Evolutionary conservation across 768 basidiomycete species (phyloP).

Genomic region (Ephemerocybe angulata): DNA sequence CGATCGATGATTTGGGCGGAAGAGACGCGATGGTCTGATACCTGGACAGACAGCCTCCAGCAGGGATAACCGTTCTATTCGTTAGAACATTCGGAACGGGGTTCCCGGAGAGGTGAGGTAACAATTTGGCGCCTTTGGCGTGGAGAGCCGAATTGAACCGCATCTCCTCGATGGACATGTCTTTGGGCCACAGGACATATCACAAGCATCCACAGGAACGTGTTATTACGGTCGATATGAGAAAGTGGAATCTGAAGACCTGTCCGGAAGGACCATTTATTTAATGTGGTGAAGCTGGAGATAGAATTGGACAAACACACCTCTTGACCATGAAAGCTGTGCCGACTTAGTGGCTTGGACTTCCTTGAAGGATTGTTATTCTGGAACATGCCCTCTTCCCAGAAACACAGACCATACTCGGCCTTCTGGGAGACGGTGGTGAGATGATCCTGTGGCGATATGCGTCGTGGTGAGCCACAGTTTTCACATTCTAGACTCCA

Average conservation of each 20-base stretch:
- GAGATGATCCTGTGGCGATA: no score
- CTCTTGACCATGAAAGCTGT: not conserved
- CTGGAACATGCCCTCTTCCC: no score
- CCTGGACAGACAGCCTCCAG: no score
- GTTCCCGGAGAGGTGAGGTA: not conserved
- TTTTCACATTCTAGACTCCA: no score
- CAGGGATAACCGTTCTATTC: no score
- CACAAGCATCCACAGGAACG: not conserved
- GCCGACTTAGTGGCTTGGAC: not conserved
- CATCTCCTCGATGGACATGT: no score
- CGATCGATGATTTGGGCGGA: not conserved
- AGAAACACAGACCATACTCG: no score
- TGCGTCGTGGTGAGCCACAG: no score
- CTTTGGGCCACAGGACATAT: not conserved
- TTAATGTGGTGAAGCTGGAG: not conserved
- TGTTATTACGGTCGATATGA: constrained; percentile 1
- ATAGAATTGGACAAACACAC: not conserved
- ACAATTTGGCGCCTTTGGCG: not conserved
- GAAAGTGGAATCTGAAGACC: not conserved
- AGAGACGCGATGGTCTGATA: constrained; percentile 1
- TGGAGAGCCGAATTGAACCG: no score
- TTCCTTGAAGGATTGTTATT: not conserved
- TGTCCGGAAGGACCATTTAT: constrained; percentile 4
- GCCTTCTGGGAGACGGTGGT: no score
- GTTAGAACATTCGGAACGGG: no score